These are phyloP conservation scores for Flaveria linearis DNA, from an alignment of 129 eudicot species.

Conservation along the genomic window DNA sequence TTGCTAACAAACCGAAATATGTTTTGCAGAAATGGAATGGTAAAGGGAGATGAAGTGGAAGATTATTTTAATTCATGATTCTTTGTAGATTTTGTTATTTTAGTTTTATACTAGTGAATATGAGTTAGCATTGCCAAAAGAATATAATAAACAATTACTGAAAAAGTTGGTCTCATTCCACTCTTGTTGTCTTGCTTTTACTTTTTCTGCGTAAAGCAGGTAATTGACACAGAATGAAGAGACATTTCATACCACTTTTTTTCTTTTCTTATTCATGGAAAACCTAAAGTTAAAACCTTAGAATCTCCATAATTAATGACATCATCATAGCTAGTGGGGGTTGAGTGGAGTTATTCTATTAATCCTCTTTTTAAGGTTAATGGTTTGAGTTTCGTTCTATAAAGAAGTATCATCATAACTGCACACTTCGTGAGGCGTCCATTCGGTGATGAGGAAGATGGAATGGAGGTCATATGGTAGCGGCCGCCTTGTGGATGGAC, in stretches of 20 bases:
- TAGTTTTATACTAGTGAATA: conserved; percentile 12
- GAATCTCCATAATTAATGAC: too few relatives aligned
- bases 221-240: background rate
- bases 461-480: too few relatives aligned
- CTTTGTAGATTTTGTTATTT: conserved; percentile 7
- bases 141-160: conserved; percentile 17
- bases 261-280: background rate
- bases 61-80: conserved; percentile 2
- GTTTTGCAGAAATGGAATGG: background rate
- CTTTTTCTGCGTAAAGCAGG: conserved; percentile 16
- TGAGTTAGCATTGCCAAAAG: conserved; percentile 10
- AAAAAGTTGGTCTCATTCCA: conserved; percentile 31
- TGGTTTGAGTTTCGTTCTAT: too few relatives aligned
- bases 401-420: too few relatives aligned
- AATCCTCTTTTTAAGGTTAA: too few relatives aligned
- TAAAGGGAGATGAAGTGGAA: background rate
- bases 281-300: background rate
- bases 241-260: conserved; percentile 1
- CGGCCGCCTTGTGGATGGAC: too few relatives aligned
- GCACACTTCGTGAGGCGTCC: too few relatives aligned
- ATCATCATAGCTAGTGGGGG: too few relatives aligned
- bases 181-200: conserved; percentile 24
- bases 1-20: background rate
- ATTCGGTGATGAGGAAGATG: too few relatives aligned
- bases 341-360: too few relatives aligned